Evolutionary conservation across 257 asterid species (phyloP), one percentile per base, ranked within the genome.

Genomic region (Pogostemon cablin): DNA sequence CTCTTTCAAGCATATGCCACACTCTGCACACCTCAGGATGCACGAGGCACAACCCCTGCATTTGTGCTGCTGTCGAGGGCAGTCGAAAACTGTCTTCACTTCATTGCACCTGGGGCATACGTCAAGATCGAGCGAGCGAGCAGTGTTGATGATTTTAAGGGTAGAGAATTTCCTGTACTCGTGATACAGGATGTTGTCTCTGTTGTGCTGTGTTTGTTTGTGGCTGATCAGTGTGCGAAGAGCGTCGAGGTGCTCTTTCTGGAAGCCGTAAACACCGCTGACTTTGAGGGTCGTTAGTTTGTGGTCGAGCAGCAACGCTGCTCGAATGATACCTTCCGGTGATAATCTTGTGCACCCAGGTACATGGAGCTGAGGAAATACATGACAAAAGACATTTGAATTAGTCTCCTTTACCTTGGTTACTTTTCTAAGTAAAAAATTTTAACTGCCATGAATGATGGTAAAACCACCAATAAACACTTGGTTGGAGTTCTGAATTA

Each of bases 261-360:
- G 78, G 3, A 84, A 35, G 60, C 73, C 68, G 52, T 83, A 72
- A 59, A 90, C 62, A 58, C 97, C 97, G 68, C 52, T 74, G 76
- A 93, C 79, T 74, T 50, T 76, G 47, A 90, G 79, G 85, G 74
- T 68, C 17, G 57, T 66, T 8, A 90, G 65, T 12, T 4, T 65
- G 72, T 75, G 85, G 40, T 59, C 73, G 69, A 88, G 88, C 8
- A 77, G 63, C 64, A 72, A 80, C 55, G 84, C 86, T 50, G 92
- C 89, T 52, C 32, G 60, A 20, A 87, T 69, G 68, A 93, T 76
- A 70, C 93, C 98, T 32, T 52, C 84, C 3, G 92, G 83, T 6
- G 90, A 81, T 82, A 90, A 62, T 76, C 82, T 68, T 4, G 87
- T 82, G 90, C 97, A 93, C 38, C 86, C 89, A 58, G 91, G 95